Evolutionary conservation across 768 basidiomycete genomes (phyloP).

Genomic region (Fomitopsis pulvina): DNA sequence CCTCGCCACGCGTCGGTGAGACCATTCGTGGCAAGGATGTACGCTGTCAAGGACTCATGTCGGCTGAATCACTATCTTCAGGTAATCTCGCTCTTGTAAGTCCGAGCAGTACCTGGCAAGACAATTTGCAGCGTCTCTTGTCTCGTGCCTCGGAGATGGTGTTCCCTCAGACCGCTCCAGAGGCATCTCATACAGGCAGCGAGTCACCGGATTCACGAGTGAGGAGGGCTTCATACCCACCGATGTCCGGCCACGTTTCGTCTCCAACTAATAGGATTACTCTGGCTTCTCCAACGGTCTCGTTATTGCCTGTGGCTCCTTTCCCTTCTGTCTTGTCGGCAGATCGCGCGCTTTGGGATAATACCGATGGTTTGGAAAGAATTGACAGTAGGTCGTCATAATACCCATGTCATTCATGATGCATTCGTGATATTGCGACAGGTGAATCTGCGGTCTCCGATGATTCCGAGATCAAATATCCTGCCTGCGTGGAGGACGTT

Average conservation of each 20-base stretch:
- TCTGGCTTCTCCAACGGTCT: neutral
- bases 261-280: constrained; percentile 1
- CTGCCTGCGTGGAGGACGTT: neutral
- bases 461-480: neutral
- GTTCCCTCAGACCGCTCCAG: neutral
- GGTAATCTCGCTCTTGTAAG: constrained; percentile 10
- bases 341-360: neutral
- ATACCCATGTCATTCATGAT: neutral
- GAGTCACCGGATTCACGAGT: constrained; percentile 1
- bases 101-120: constrained; percentile 17
- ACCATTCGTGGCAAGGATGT: neutral
- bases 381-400: neutral
- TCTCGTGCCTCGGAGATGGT: neutral
- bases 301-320: neutral
- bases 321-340: neutral
- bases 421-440: neutral
- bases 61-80: neutral
- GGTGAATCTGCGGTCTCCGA: constrained; percentile 3
- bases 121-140: constrained; percentile 10
- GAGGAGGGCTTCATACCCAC: constrained; percentile 11
- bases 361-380: constrained; percentile 3
- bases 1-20: neutral
- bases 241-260: neutral
- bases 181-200: neutral
- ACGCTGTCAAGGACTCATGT: neutral